Evolutionary conservation across 306 rosid species (phyloP).

Genomic region (Arachis hypogaea): DNA sequence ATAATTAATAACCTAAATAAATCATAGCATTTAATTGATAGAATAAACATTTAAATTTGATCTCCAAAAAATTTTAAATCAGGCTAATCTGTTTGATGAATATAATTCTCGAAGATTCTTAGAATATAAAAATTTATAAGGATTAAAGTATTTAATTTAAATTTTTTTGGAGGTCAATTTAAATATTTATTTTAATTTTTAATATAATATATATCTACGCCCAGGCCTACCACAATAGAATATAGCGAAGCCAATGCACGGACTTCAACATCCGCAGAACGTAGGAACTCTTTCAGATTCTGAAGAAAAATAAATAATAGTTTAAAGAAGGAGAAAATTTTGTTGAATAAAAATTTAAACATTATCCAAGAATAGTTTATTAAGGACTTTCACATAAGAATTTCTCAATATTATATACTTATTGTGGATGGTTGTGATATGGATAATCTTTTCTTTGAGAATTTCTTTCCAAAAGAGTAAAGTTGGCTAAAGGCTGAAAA

Average conservation of each 20-base stretch:
- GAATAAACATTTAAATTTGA: too few relatives aligned
- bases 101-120: too few relatives aligned
- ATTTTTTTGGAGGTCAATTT: too few relatives aligned
- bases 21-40: not conserved
- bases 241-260: conserved; percentile 66
- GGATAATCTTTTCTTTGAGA: too few relatives aligned
- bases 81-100: too few relatives aligned
- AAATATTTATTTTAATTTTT: too few relatives aligned
- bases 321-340: not conserved
- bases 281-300: conserved; percentile 64
- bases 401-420: not conserved
- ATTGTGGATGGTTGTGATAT: not conserved
- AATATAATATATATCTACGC: not conserved
- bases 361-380: not conserved
- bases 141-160: too few relatives aligned
- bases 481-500: too few relatives aligned
- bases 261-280: conserved; percentile 70
- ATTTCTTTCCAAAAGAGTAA: too few relatives aligned
- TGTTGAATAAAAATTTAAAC: not conserved
- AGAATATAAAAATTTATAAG: too few relatives aligned
- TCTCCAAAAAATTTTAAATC: too few relatives aligned
- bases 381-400: not conserved
- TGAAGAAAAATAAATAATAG: conserved; percentile 26
- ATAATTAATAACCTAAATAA: conserved; percentile 1
- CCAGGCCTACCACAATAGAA: conserved; percentile 64